phyloP scores from a whole-genome alignment of 2,329 filamentous ascomycete species.

The Fulvia fulva region DNA sequence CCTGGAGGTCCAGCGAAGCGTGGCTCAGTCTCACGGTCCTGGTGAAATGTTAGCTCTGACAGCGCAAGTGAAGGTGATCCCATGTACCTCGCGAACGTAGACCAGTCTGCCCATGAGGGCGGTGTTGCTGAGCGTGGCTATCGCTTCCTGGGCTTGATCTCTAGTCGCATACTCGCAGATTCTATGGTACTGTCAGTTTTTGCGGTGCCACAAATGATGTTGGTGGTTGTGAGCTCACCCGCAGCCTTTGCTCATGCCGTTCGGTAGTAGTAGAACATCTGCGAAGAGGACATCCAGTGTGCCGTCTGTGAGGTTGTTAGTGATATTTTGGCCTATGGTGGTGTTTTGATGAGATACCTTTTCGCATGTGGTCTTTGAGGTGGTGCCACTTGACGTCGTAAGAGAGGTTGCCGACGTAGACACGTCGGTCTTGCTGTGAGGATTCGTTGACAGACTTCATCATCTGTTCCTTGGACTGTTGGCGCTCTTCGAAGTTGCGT shows the following conservation, averaged over 20 bases:
- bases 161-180: slow-evolving; percentile 99
- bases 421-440: slow-evolving; percentile 96
- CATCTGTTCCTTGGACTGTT: slow-evolving; percentile 85
- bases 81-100: slow-evolving; percentile 87
- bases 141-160: slow-evolving; percentile 97
- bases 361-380: slow-evolving; percentile 99
- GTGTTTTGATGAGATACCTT: slow-evolving; percentile 63
- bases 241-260: slow-evolving; percentile 99
- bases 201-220: background rate
- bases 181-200: slow-evolving; percentile 46
- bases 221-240: slow-evolving; percentile 63
- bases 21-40: slow-evolving; percentile 98
- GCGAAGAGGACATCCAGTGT: slow-evolving; percentile 84
- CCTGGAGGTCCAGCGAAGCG: slow-evolving; percentile 57
- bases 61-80: background rate
- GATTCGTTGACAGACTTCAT: slow-evolving; percentile 91
- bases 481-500: slow-evolving; percentile 78
- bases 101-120: slow-evolving; percentile 97
- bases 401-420: slow-evolving; percentile 98
- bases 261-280: slow-evolving; percentile 98
- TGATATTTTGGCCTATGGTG: background rate
- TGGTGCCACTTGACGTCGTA: slow-evolving; percentile 99
- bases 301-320: slow-evolving; percentile 63
- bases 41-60: slow-evolving; percentile 13
- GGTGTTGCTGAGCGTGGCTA: slow-evolving; percentile 97